Evolutionary conservation across 2,329 filamentous ascomycete genomes (phyloP).

Genomic region (Fusarium anguioides): DNA sequence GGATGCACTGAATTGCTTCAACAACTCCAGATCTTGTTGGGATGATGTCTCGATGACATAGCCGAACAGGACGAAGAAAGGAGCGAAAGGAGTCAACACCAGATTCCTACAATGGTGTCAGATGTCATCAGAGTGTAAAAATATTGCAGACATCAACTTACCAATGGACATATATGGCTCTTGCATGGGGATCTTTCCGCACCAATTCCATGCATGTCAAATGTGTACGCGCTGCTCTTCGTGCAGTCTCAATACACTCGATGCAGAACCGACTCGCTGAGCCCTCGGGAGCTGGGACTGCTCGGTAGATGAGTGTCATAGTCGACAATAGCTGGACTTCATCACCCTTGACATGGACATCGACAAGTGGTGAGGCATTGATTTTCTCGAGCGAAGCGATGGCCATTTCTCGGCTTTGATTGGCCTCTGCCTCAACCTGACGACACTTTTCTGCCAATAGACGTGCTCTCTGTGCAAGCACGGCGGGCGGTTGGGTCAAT

Average conservation of each 20-base stretch:
- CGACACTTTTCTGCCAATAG: slow-evolving; percentile 54
- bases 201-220: slow-evolving; percentile 58
- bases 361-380: slow-evolving; percentile 55
- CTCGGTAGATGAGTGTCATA: slow-evolving; percentile 64
- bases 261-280: slow-evolving; percentile 58
- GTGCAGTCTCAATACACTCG: slow-evolving; percentile 62
- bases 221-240: slow-evolving; percentile 60
- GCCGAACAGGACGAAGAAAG: slow-evolving; percentile 70
- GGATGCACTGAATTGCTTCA: slow-evolving; percentile 67
- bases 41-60: slow-evolving; percentile 66
- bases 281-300: slow-evolving; percentile 59
- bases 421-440: slow-evolving; percentile 51
- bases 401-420: slow-evolving; percentile 50
- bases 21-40: slow-evolving; percentile 62
- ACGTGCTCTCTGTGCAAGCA: slow-evolving; percentile 55
- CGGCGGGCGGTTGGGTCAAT: slow-evolving; percentile 53
- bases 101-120: slow-evolving; percentile 57
- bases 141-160: slow-evolving; percentile 44
- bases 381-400: slow-evolving; percentile 52
- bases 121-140: background rate
- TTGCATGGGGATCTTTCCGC: slow-evolving; percentile 54
- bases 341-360: slow-evolving; percentile 59
- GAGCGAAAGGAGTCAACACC: slow-evolving; percentile 67
- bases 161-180: slow-evolving; percentile 64
- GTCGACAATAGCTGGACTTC: slow-evolving; percentile 61